phyloP scores from a whole-genome alignment of 768 basidiomycete genomes.

The Boletus speciosus region DNA sequence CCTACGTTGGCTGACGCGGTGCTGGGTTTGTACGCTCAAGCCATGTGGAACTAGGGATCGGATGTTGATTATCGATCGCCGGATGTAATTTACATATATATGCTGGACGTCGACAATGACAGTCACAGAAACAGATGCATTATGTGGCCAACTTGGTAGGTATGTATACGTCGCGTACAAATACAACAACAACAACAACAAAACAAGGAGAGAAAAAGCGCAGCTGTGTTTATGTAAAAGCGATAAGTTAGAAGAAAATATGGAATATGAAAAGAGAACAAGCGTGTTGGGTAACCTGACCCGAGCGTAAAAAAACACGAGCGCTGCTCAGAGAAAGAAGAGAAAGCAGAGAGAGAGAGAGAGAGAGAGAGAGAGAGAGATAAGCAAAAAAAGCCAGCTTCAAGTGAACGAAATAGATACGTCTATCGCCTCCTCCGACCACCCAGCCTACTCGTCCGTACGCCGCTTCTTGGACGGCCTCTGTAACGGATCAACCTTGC shows the following conservation, averaged over 20 bases:
- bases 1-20: constrained; percentile 38
- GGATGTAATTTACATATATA: background rate
- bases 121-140: background rate
- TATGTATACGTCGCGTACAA: constrained; percentile 1
- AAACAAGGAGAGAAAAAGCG: background rate
- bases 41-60: constrained; percentile 28
- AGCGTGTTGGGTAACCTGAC: background rate
- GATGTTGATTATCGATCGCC: background rate
- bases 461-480: constrained; percentile 31
- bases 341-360: too few relatives aligned
- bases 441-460: constrained; percentile 19
- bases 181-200: background rate
- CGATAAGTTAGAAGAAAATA: constrained; percentile 16
- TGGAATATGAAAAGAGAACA: background rate
- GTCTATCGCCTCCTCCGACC: background rate
- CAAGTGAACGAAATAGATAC: background rate
- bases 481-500: constrained; percentile 21
- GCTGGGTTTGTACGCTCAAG: constrained; percentile 39
- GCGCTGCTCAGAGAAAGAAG: background rate
- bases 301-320: background rate
- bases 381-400: background rate
- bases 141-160: background rate
- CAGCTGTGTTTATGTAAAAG: constrained; percentile 7
- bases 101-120: too few relatives aligned
- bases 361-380: background rate